Conservation (phyloP, 495 filamentous ascomycete genomes). For the Cercophora newfieldiana region DNA sequence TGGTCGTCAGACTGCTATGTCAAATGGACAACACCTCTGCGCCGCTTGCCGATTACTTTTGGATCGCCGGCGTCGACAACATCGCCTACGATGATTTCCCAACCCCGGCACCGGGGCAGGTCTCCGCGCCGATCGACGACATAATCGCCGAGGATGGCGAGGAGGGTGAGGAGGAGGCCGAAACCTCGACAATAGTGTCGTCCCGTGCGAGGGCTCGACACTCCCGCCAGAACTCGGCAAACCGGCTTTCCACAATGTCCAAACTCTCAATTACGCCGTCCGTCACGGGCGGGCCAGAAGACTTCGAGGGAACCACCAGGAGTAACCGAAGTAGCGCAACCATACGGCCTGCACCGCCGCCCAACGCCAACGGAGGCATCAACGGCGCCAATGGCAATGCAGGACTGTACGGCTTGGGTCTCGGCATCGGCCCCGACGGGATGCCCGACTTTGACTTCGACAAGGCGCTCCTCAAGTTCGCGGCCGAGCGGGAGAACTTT, state of each 20-base stretch:
- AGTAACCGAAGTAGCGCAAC: slow-evolving; percentile 91
- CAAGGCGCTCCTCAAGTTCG: slow-evolving; percentile 87
- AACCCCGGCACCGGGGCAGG: not conserved
- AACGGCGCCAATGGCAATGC: slow-evolving; percentile 19
- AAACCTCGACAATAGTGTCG: slow-evolving; percentile 41
- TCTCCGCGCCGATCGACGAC: slow-evolving; percentile 55
- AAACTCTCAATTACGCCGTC: slow-evolving; percentile 53
- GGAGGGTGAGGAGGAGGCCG: slow-evolving; percentile 48
- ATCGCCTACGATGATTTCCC: slow-evolving; percentile 56
- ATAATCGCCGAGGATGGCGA: slow-evolving; percentile 83
- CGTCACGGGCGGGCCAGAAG: slow-evolving; percentile 51
- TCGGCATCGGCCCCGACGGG: slow-evolving; percentile 29
- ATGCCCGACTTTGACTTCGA: slow-evolving; percentile 79
- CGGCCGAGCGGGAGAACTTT: slow-evolving; percentile 89
- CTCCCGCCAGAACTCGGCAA: slow-evolving; percentile 63
- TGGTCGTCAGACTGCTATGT: slow-evolving; percentile 40
- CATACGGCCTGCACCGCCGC: slow-evolving; percentile 58
- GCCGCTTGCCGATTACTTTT: slow-evolving; percentile 97
- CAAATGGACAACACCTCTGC: slow-evolving; percentile 62
- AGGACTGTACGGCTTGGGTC: slow-evolving; percentile 16
- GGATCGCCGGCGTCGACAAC: slow-evolving; percentile 92
- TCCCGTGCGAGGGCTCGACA: slow-evolving; percentile 57
- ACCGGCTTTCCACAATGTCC: slow-evolving; percentile 65
- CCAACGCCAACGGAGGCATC: slow-evolving; percentile 24
- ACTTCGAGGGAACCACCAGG: slow-evolving; percentile 58